Percentiles rank a stretch among this genome's conserved stretches.
These are phyloP conservation scores for Monosporozyma servazzii DNA, from an alignment of 805 yeast genomes.

Conservation along the genomic window DNA sequence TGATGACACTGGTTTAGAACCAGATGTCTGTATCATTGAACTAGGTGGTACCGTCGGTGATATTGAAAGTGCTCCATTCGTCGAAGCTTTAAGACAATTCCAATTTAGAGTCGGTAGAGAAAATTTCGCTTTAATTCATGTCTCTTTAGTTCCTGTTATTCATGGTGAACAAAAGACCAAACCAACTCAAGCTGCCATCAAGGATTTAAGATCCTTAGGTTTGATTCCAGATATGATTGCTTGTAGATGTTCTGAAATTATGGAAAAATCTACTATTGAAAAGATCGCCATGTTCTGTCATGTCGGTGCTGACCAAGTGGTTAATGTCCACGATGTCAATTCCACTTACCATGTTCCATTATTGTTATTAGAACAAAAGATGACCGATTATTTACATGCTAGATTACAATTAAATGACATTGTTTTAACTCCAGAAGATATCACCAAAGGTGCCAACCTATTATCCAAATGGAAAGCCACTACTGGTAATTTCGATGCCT, in stretches of 20 bases:
- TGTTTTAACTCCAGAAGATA: conserved; percentile 40
- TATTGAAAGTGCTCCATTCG: conserved; percentile 97
- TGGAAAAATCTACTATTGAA: conserved; percentile 78
- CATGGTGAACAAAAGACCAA: conserved; percentile 99
- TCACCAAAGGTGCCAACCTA: conserved; percentile 56
- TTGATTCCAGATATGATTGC: conserved; percentile 95
- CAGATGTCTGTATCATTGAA: conserved; percentile 95
- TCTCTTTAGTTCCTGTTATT: conserved; percentile 92
- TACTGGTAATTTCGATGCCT: conserved; percentile 71
- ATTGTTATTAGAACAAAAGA: conserved; percentile 75
- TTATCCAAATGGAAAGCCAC: conserved; percentile 71
- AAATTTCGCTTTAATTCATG: conserved; percentile 92
- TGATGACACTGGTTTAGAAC: conserved; percentile 76
- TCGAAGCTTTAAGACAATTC: conserved; percentile 97
- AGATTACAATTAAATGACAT: conserved; percentile 55
- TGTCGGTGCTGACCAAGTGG: conserved; percentile 95
- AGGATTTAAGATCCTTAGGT: conserved; percentile 92
- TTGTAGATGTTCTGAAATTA: conserved; percentile 82
- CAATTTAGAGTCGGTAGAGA: conserved; percentile 94
- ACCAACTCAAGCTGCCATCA: conserved; percentile 98
- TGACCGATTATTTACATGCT: conserved; percentile 60
- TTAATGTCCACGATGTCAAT: conserved; percentile 93
- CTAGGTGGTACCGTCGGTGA: conserved; percentile 99
- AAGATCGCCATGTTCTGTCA: conserved; percentile 99
- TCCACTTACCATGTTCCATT: conserved; percentile 97